Percentiles rank a stretch among this genome's conserved stretches.
Evolutionary conservation across 169 alveolate species (phyloP).

Genomic region (Cyclospora cayetanensis): DNA sequence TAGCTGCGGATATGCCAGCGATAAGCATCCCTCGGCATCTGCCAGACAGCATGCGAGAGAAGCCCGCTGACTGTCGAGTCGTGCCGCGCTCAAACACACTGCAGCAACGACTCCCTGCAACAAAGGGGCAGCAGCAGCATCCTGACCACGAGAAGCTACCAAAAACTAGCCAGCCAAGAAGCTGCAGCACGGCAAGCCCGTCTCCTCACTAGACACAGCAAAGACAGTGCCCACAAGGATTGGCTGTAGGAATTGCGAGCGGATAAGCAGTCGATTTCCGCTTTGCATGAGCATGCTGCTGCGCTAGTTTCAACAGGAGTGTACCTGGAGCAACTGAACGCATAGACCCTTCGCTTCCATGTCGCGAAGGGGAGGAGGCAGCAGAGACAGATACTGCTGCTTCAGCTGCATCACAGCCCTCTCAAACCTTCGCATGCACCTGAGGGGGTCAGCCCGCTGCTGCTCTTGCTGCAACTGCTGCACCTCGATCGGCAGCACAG

Average conservation of each 20-base stretch:
- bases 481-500: conserved; percentile 34
- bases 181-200: too few relatives aligned
- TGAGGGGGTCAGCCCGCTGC: not conserved
- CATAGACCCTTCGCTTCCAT: conserved; percentile 1
- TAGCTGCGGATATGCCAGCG: conserved; percentile 2
- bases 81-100: conserved; percentile 19
- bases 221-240: too few relatives aligned
- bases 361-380: conserved; percentile 33
- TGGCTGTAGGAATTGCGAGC: too few relatives aligned
- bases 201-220: too few relatives aligned
- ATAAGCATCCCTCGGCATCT: not conserved
- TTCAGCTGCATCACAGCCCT: conserved; percentile 35
- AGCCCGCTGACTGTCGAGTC: not conserved
- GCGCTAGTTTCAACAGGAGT: too few relatives aligned
- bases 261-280: too few relatives aligned
- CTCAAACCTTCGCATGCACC: conserved; percentile 17
- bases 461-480: conserved; percentile 46
- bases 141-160: not conserved
- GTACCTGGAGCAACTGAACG: conserved; percentile 21
- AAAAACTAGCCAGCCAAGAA: too few relatives aligned
- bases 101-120: conserved; percentile 25
- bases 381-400: conserved; percentile 34
- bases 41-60: not conserved
- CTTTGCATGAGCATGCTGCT: too few relatives aligned
- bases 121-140: not conserved